Evolutionary conservation across 257 asterid genomes (phyloP).

Genomic region (Solanum corneliomulleri): DNA sequence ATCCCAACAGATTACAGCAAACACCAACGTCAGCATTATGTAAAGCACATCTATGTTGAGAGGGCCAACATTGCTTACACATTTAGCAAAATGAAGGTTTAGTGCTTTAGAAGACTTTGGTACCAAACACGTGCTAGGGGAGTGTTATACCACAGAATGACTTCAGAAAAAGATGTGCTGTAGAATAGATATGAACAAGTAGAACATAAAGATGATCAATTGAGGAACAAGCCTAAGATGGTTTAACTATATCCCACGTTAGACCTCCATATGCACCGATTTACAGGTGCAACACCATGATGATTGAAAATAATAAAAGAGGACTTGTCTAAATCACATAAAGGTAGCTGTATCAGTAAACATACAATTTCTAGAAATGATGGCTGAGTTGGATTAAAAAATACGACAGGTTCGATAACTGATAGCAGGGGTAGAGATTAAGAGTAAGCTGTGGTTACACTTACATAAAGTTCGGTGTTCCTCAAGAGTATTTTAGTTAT

Average conservation of each 20-base stretch:
- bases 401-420: background rate
- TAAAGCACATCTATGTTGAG: background rate
- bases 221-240: background rate
- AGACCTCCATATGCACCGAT: background rate
- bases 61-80: background rate
- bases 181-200: background rate
- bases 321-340: background rate
- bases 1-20: background rate
- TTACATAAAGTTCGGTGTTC: background rate
- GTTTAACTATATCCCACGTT: background rate
- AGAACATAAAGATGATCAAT: background rate
- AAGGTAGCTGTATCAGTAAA: background rate
- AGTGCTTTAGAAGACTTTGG: background rate
- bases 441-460: background rate
- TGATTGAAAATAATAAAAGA: background rate
- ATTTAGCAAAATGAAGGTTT: background rate
- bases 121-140: background rate
- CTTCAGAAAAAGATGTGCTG: background rate
- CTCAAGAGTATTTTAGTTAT: background rate
- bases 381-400: background rate
- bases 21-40: background rate
- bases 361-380: background rate
- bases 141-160: background rate
- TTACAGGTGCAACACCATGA: background rate
- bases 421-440: background rate